Evolutionary conservation across 768 basidiomycete species (phyloP).

Genomic region (Leccinum pellstonianum): DNA sequence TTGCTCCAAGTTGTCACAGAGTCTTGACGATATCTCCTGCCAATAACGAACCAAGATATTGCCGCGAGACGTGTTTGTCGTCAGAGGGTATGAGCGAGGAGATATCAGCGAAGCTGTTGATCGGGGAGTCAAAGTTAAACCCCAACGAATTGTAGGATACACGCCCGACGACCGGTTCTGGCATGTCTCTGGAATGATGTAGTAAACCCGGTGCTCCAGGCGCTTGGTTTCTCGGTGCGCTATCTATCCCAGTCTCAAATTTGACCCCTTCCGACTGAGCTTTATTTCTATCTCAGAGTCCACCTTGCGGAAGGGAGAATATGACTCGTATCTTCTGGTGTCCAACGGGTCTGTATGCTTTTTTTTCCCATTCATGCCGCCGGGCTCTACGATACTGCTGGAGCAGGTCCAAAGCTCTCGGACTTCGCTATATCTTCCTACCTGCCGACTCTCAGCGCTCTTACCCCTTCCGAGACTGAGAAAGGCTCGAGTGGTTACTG

Average conservation of each 20-base stretch:
- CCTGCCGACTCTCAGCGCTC: background rate
- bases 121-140: background rate
- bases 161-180: background rate
- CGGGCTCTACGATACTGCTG: background rate
- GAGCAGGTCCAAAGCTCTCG: background rate
- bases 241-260: background rate
- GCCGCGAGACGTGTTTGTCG: too few relatives aligned
- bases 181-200: background rate
- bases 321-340: background rate
- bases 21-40: too few relatives aligned
- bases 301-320: background rate
- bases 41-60: too few relatives aligned
- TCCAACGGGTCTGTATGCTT: background rate
- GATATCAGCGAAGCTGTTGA: background rate
- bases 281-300: background rate
- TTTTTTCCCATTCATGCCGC: background rate
- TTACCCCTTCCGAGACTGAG: background rate
- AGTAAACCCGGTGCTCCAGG: background rate
- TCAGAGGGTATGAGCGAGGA: too few relatives aligned
- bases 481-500: background rate
- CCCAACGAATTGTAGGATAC: background rate
- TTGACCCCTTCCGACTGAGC: background rate
- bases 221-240: background rate
- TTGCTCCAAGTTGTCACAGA: too few relatives aligned
- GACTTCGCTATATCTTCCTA: background rate